These are phyloP conservation scores for Plenodomus biglobosus DNA, from an alignment of 2,329 filamentous ascomycete genomes.

Conservation along the genomic window DNA sequence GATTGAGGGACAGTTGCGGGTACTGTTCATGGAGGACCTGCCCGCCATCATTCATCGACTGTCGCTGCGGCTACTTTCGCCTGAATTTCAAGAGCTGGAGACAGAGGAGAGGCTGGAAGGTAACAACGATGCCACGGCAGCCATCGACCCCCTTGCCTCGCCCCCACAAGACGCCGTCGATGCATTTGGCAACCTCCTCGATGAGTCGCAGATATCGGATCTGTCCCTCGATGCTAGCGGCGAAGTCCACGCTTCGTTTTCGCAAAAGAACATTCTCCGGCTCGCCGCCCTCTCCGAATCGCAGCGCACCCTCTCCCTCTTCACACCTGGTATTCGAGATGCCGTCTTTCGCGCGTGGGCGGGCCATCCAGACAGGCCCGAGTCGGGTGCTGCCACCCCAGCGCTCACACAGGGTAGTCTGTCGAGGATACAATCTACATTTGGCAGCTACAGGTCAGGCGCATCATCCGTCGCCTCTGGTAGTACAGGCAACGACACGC, in stretches of 20 bases:
- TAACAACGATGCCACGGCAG: constrained; percentile 56
- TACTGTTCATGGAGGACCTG: constrained; percentile 96
- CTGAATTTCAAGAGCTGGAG: constrained; percentile 75
- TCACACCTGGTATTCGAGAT: constrained; percentile 87
- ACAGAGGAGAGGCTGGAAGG: constrained; percentile 55
- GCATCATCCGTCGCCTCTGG: constrained; percentile 40
- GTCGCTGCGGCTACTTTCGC: constrained; percentile 85
- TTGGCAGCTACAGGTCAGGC: constrained; percentile 52
- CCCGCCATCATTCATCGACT: constrained; percentile 94
- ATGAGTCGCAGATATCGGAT: constrained; percentile 72
- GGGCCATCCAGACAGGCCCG: constrained; percentile 70
- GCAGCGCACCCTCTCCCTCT: constrained; percentile 85
- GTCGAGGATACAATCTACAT: constrained; percentile 50
- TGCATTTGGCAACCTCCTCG: constrained; percentile 73
- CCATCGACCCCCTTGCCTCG: constrained; percentile 78
- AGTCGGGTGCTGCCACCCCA: constrained; percentile 51
- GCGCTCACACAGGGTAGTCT: constrained; percentile 48
- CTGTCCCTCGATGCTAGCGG: constrained; percentile 72
- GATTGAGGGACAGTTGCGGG: constrained; percentile 89
- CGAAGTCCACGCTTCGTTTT: constrained; percentile 87
- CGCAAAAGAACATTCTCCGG: constrained; percentile 87
- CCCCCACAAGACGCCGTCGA: constrained; percentile 82
- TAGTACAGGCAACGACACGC: constrained; percentile 51
- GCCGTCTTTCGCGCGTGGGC: constrained; percentile 93
- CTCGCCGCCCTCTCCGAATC: constrained; percentile 82